These are phyloP conservation scores for Trichodelitschia bisporula DNA, from an alignment of 495 filamentous ascomycete species.

Conservation along the genomic window DNA sequence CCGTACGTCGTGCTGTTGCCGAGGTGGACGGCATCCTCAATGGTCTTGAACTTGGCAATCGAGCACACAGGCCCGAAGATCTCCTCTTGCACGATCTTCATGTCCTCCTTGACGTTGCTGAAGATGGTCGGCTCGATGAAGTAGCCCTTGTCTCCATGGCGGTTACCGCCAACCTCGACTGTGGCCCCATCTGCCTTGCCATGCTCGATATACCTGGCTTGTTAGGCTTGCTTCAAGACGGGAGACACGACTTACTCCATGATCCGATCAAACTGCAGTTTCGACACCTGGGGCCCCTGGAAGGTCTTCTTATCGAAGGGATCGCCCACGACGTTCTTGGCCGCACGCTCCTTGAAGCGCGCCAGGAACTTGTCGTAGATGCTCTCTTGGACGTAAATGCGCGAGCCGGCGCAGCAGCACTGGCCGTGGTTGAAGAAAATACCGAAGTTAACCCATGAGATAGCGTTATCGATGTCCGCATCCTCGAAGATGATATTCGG, in stretches of 20 bases:
- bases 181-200: constrained; percentile 77
- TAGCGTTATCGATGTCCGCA: constrained; percentile 84
- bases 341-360: constrained; percentile 68
- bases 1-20: constrained; percentile 72
- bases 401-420: constrained; percentile 91
- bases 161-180: constrained; percentile 63
- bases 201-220: constrained; percentile 52
- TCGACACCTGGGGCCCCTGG: constrained; percentile 91
- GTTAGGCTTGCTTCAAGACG: not conserved
- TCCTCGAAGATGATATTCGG: constrained; percentile 96
- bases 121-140: constrained; percentile 98
- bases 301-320: constrained; percentile 73
- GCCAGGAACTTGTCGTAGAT: constrained; percentile 90
- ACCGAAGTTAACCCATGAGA: constrained; percentile 96
- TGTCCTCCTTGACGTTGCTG: constrained; percentile 62
- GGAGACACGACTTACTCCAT: constrained; percentile 40
- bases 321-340: constrained; percentile 70
- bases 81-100: constrained; percentile 98
- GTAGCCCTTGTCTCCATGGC: constrained; percentile 76
- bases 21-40: constrained; percentile 59
- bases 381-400: constrained; percentile 83
- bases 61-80: constrained; percentile 93
- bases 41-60: constrained; percentile 79
- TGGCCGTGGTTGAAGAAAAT: constrained; percentile 99
- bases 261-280: constrained; percentile 90